A percentile compares a stretch with the other conserved stretches of the same genome.
Evolutionary conservation across 257 asterid genomes (phyloP).

Genomic region (Thymus mandschuricus): DNA sequence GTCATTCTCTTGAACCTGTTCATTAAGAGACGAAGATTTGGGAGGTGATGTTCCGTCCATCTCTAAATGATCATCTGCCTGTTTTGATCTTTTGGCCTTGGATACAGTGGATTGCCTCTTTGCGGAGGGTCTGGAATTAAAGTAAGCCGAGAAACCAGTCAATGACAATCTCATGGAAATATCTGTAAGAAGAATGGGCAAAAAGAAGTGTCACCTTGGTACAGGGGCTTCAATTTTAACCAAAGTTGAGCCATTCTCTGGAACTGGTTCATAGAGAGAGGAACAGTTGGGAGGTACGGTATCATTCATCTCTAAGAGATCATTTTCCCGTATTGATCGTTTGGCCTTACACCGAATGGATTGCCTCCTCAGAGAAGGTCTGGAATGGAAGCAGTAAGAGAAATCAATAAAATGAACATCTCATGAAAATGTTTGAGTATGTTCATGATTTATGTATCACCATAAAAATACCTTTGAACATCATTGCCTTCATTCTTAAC

Average conservation of each 20-base stretch:
- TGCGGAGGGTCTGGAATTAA: conserved; percentile 39
- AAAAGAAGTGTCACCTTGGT: conserved; percentile 46
- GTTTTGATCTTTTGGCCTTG: conserved; percentile 41
- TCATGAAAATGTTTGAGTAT: background rate
- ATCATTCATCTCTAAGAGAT: conserved; percentile 27
- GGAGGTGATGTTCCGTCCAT: conserved; percentile 25
- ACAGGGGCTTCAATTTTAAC: conserved; percentile 35
- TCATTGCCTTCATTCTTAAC: background rate
- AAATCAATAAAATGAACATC: background rate
- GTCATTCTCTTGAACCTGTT: conserved; percentile 38
- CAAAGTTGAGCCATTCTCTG: conserved; percentile 40
- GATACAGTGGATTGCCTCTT: conserved; percentile 64
- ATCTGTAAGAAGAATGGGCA: background rate
- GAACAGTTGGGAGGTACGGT: conserved; percentile 14
- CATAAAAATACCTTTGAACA: conserved; percentile 28
- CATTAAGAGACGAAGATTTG: conserved; percentile 20
- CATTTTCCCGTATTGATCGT: conserved; percentile 35
- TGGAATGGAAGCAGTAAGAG: conserved; percentile 25
- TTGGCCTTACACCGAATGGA: conserved; percentile 53
- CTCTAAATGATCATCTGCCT: conserved; percentile 28
- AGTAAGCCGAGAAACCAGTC: background rate
- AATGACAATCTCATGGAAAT: background rate
- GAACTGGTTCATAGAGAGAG: conserved; percentile 28
- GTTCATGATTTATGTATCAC: background rate
- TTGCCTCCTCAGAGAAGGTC: conserved; percentile 55